These are phyloP conservation scores for Phoenix roebelenii DNA, from an alignment of 176 grass and related monocot species.

Conservation along the genomic window DNA sequence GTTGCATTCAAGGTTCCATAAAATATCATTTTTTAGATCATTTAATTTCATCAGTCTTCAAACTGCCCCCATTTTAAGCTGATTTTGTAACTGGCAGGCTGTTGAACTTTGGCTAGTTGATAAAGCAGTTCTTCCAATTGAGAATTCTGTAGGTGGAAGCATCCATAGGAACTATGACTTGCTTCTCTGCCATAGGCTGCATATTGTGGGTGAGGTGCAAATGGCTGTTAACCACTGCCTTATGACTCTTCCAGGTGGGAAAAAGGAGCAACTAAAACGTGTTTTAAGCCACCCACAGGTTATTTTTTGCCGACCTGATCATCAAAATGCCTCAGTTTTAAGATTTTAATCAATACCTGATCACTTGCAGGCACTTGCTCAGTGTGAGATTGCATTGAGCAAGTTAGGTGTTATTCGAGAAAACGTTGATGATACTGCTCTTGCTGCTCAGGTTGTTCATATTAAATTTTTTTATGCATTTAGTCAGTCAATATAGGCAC, in stretches of 20 bases:
- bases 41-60: too few relatives aligned
- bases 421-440: constrained; percentile 39
- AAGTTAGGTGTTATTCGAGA: constrained; percentile 30
- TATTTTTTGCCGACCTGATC: not conserved
- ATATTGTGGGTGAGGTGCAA: constrained; percentile 57
- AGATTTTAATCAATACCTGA: not conserved
- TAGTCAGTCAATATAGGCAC: too few relatives aligned
- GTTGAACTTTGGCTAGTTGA: constrained; percentile 49
- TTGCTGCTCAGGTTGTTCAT: constrained; percentile 39
- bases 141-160: constrained; percentile 55
- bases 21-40: too few relatives aligned
- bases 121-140: constrained; percentile 50
- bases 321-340: not conserved
- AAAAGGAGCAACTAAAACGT: constrained; percentile 28
- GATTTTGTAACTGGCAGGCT: constrained; percentile 29
- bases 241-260: constrained; percentile 37
- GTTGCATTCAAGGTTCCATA: constrained; percentile 40
- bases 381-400: constrained; percentile 42
- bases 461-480: not conserved
- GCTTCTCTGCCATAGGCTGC: constrained; percentile 41
- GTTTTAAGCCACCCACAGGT: constrained; percentile 56
- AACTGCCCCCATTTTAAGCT: not conserved
- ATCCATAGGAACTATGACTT: constrained; percentile 56
- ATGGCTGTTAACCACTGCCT: constrained; percentile 43
- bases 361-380: constrained; percentile 37